Percentiles rank a stretch among this genome's conserved stretches.
Conservation (phyloP, 352 stramenopile species). For the Phytophthora lateralis region DNA sequence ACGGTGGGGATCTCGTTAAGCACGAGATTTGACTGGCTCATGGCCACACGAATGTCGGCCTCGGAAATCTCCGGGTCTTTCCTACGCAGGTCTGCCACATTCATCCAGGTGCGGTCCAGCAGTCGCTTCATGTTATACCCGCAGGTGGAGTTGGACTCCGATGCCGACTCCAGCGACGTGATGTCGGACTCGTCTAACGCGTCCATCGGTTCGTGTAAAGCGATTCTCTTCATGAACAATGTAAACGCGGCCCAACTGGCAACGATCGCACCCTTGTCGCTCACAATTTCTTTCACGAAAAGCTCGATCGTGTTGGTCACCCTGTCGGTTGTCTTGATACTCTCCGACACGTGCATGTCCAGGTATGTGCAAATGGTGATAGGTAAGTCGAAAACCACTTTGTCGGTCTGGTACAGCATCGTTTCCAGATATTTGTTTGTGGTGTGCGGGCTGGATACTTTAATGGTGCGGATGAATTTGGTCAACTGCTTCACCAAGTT, state of each 20-base stretch:
- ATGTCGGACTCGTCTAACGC: conserved; percentile 25
- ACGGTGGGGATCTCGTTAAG: conserved; percentile 47
- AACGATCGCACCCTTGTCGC: conserved; percentile 29
- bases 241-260: conserved; percentile 19
- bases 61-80: conserved; percentile 22
- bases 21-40: conserved; percentile 41
- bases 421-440: conserved; percentile 38
- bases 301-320: conserved; percentile 37
- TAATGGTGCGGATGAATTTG: conserved; percentile 27
- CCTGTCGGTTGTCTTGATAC: conserved; percentile 22
- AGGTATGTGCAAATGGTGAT: conserved; percentile 42
- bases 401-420: conserved; percentile 42
- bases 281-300: conserved; percentile 37
- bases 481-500: conserved; percentile 30
- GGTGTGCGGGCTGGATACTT: conserved; percentile 25
- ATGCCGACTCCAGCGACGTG: conserved; percentile 16
- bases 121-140: conserved; percentile 30
- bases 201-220: conserved; percentile 14
- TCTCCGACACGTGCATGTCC: conserved; percentile 24
- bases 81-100: conserved; percentile 17
- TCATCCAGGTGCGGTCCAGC: conserved; percentile 27
- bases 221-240: conserved; percentile 30
- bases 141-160: conserved; percentile 25
- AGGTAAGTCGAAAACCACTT: conserved; percentile 46
- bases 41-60: conserved; percentile 21